These are phyloP conservation scores for Mycena citricolor DNA, from an alignment of 1,284 basidiomycete genomes.

Conservation along the genomic window DNA sequence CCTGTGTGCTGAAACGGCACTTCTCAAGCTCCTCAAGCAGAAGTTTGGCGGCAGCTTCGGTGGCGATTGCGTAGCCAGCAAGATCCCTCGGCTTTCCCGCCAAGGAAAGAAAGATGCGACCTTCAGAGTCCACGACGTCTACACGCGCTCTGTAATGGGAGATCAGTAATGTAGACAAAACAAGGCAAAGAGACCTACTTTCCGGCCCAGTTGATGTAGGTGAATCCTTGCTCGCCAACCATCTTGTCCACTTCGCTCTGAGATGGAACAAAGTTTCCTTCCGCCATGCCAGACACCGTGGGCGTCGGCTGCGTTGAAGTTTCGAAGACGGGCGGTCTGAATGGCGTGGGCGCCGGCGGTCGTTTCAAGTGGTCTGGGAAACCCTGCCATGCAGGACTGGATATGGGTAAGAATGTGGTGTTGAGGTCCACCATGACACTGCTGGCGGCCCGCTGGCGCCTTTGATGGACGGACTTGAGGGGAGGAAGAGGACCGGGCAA, in stretches of 20 bases:
- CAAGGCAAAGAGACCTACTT: neutral
- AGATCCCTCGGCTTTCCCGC: conserved; percentile 1
- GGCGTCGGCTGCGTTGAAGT: no score
- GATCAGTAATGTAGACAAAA: neutral
- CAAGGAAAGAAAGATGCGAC: conserved; percentile 6
- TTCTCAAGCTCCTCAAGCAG: neutral
- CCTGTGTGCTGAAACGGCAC: neutral
- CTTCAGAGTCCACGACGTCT: conserved; percentile 1
- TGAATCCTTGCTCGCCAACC: conserved; percentile 1
- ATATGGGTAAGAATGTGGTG: no score
- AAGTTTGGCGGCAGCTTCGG: neutral
- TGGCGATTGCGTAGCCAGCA: neutral
- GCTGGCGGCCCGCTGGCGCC: no score
- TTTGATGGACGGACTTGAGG: no score
- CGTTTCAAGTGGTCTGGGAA: no score
- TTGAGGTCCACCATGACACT: no score
- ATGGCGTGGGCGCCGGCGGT: no score
- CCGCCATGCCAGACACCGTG: no score
- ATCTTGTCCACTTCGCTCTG: neutral
- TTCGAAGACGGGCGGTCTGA: no score
- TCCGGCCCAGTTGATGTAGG: conserved; percentile 7
- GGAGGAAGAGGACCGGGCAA: no score
- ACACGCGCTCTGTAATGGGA: conserved; percentile 2
- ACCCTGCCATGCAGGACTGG: no score
- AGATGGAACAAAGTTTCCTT: no score